phyloP scores from a whole-genome alignment of 352 stramenopile genomes.

The Pythium biforme region DNA sequence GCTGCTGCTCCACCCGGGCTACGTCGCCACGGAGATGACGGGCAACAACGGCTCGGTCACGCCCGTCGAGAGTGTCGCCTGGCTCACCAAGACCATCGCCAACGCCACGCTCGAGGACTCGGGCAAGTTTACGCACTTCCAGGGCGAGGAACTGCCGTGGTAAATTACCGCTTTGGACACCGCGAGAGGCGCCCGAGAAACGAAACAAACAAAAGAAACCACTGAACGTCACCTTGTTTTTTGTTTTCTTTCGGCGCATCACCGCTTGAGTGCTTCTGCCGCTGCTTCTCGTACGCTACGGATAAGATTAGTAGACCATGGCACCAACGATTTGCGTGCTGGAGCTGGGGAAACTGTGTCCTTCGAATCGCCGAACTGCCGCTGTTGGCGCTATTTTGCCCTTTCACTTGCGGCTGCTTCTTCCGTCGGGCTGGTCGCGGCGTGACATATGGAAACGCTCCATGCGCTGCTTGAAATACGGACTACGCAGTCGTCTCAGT shows the following conservation, averaged over 20 bases:
- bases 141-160: slow-evolving; percentile 57
- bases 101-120: slow-evolving; percentile 51
- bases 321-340: too few species aligned
- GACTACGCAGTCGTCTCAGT: slow-evolving; percentile 10
- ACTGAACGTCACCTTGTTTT: too few species aligned
- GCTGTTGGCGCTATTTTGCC: too few species aligned
- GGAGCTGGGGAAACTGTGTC: too few species aligned
- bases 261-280: too few species aligned
- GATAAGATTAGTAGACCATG: too few species aligned
- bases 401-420: background rate
- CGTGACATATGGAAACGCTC: slow-evolving; percentile 13
- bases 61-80: slow-evolving; percentile 42
- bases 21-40: slow-evolving; percentile 60
- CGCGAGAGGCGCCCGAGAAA: too few species aligned
- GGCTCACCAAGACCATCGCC: slow-evolving; percentile 54
- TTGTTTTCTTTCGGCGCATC: too few species aligned
- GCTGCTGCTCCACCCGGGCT: slow-evolving; percentile 48
- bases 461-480: slow-evolving; percentile 19
- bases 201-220: too few species aligned
- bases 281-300: too few species aligned
- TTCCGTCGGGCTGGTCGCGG: background rate
- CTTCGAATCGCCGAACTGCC: too few species aligned
- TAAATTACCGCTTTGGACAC: too few species aligned
- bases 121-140: slow-evolving; percentile 50
- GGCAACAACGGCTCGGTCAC: slow-evolving; percentile 42